These are phyloP conservation scores for Parmales sp. DNA, from an alignment of 108 stramenopile species.

Conservation along the genomic window DNA sequence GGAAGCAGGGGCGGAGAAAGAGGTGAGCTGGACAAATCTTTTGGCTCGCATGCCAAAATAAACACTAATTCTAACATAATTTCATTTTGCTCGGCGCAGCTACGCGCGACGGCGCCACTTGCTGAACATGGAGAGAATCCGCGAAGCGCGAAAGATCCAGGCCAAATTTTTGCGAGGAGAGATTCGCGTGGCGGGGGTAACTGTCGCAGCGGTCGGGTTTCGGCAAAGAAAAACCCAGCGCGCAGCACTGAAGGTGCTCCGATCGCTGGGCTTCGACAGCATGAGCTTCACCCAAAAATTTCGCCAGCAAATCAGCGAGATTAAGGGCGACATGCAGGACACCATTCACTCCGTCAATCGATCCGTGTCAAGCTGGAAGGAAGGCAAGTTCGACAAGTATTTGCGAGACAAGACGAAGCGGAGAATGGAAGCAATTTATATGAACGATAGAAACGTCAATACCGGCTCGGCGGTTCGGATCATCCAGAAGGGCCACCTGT, in stretches of 20 bases:
- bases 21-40: too few relatives aligned
- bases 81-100: too few relatives aligned
- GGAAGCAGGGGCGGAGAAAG: neutral
- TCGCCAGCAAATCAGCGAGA: neutral
- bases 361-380: neutral
- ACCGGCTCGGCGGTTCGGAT: neutral
- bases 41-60: too few relatives aligned
- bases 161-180: neutral
- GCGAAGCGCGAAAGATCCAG: constrained; percentile 4
- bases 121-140: neutral
- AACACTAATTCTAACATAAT: too few relatives aligned
- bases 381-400: neutral
- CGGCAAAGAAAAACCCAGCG: neutral
- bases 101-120: neutral
- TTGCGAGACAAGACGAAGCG: neutral
- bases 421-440: neutral
- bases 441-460: neutral
- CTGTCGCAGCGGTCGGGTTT: neutral
- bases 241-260: neutral
- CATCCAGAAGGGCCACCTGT: neutral
- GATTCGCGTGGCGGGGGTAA: too few relatives aligned
- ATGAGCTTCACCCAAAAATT: constrained; percentile 9
- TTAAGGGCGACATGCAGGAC: neutral
- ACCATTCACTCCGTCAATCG: neutral
- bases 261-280: neutral